Conservation (phyloP, 768 basidiomycete species). For the Gloeostereum incarnatum region DNA sequence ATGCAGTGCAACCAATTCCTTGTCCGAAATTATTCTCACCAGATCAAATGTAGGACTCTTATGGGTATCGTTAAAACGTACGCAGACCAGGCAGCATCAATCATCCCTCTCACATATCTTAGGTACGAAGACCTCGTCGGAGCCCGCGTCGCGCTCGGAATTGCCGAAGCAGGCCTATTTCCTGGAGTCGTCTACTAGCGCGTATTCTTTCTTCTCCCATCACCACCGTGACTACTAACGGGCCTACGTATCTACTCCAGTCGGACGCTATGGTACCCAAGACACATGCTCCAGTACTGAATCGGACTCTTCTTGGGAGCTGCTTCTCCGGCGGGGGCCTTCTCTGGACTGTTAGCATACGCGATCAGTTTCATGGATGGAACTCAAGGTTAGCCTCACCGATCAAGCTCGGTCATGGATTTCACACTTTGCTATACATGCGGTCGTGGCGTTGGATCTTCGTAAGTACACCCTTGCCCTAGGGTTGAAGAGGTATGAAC, state of each 20-base stretch:
- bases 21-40: too few species aligned
- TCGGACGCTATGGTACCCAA: slow-evolving; percentile 62
- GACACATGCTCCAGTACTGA: slow-evolving; percentile 48
- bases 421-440: too few species aligned
- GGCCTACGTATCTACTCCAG: slow-evolving; percentile 21
- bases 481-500: too few species aligned
- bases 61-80: slow-evolving; percentile 67
- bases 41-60: slow-evolving; percentile 42
- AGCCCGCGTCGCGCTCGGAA: slow-evolving; percentile 47
- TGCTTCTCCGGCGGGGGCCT: slow-evolving; percentile 54
- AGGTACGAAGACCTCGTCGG: slow-evolving; percentile 59
- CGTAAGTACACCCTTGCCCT: too few species aligned
- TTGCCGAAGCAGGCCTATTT: slow-evolving; percentile 64
- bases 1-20: slow-evolving; percentile 34
- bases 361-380: slow-evolving; percentile 46
- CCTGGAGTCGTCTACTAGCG: slow-evolving; percentile 72
- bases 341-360: slow-evolving; percentile 51
- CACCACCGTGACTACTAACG: too few species aligned
- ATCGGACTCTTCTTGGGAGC: slow-evolving; percentile 59
- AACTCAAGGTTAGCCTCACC: slow-evolving; percentile 22
- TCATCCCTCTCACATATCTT: neutral
- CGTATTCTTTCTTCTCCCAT: slow-evolving; percentile 9
- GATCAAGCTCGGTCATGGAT: too few species aligned
- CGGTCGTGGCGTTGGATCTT: slow-evolving; percentile 69
- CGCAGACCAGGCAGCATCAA: too few species aligned